Evolutionary conservation across 164 flowering plant species (phyloP).

Genomic region (Sextonia rubra): DNA sequence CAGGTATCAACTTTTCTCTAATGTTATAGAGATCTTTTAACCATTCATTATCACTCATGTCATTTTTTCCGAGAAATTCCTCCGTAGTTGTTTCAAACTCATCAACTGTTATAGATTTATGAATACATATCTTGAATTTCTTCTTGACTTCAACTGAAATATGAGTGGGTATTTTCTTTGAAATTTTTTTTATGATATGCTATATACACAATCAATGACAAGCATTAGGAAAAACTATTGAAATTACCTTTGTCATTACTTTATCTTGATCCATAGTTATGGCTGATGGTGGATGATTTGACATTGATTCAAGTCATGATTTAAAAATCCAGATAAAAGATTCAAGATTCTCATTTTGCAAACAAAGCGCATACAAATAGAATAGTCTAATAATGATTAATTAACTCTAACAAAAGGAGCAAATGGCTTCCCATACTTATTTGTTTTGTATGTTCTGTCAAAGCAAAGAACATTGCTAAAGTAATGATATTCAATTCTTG

Average conservation of each 20-base stretch:
- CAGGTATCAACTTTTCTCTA: not conserved
- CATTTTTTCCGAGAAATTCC: not conserved
- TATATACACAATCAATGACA: not conserved
- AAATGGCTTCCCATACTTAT: no score
- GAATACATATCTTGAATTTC: not conserved
- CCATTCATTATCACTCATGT: not conserved
- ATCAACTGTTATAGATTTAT: not conserved
- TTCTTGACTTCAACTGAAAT: no score
- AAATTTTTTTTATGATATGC: not conserved
- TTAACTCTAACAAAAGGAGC: constrained; percentile 2
- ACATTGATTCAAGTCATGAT: not conserved
- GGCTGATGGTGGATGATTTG: not conserved
- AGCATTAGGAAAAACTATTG: not conserved
- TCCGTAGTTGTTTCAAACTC: not conserved
- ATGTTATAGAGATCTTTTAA: not conserved
- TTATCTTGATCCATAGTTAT: not conserved
- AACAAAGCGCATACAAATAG: not conserved
- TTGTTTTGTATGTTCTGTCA: no score
- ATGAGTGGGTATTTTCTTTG: not conserved
- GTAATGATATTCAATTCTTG: no score
- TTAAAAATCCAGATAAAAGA: not conserved
- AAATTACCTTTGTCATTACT: not conserved
- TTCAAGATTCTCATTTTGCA: not conserved
- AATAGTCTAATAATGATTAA: not conserved
- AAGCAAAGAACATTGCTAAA: no score